Base-by-base conservation (phyloP, 2,329 filamentous ascomycete genomes). In the Aspergillus sp. region DNA sequence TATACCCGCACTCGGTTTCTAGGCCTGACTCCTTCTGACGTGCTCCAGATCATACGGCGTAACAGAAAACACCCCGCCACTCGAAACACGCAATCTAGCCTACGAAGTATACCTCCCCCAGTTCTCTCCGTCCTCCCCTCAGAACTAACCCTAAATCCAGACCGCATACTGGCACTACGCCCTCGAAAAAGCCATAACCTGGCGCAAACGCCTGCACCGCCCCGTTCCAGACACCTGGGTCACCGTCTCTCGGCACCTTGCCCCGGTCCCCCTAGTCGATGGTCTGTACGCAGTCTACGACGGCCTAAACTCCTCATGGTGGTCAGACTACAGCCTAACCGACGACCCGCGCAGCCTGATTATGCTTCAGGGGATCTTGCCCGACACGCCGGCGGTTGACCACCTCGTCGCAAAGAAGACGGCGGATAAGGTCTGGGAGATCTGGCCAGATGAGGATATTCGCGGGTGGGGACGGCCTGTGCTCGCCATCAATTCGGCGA, bases 111-210 rank as follows among this genome's bases (percentile, higher is more conserved):
- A 6, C 3, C 23, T n/a, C 13, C 8, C 11, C 19, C 5, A 19
- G 56, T 2, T 15, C 7, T 7, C 3, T 17, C 15, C 7, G 57
- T 2, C n/a, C 7, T 7, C 3, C 19, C 15, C 7, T 22, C 38
- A 17, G n/a, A 23, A 17, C 7, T 13, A 49, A 19, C 17, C 25
- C 6, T 28, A 19, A 22, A 1, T 23, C 13, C 7, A 66, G 64
- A 57, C 60, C 22, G 59, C 64, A 15, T 66, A 66, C 28, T 66
- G 64, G 64, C 31, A 57, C 19, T 66, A 66, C 30, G 64, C 46
- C 4, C 54, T 66, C 17, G 59, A 62, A 19, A 41, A 58, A 23
- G 62, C 64, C 6, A 52, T 52, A 9, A n/a, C 30, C 30, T 66
- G 62, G 62, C 64, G 62, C 38, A 41, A 17, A 17, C 52, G 48